phyloP scores from a whole-genome alignment of 345 rosid species.

The Trapa incisa region DNA sequence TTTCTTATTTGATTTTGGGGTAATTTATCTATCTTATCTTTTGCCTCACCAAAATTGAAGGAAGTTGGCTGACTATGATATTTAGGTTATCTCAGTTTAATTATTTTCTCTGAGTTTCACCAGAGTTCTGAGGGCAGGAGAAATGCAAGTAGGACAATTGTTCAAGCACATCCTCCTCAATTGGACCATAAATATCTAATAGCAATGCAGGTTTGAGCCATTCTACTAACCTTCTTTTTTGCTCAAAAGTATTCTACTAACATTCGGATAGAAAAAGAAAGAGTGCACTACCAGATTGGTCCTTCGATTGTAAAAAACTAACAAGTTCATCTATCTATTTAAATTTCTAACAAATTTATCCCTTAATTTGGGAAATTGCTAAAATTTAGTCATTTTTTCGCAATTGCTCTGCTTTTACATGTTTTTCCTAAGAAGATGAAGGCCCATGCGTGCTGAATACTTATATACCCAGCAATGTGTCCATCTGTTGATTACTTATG shows the following conservation, averaged over 20 bases:
- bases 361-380: too few species aligned
- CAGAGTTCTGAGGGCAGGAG: slow-evolving; percentile 79
- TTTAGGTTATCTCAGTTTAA: slow-evolving; percentile 1
- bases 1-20: slow-evolving; percentile 97
- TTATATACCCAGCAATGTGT: too few species aligned
- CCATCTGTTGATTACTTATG: neutral
- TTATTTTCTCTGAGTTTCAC: slow-evolving; percentile 1
- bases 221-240: slow-evolving; percentile 5
- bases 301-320: too few species aligned
- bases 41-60: slow-evolving; percentile 4
- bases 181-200: slow-evolving; percentile 81
- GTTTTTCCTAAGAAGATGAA: too few species aligned
- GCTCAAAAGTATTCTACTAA: neutral
- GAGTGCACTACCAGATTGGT: too few species aligned
- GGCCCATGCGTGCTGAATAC: too few species aligned
- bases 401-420: too few species aligned
- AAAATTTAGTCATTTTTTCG: too few species aligned
- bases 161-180: slow-evolving; percentile 80
- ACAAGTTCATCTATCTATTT: too few species aligned
- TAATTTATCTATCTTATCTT: slow-evolving; percentile 25
- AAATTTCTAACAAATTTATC: too few species aligned
- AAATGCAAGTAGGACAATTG: slow-evolving; percentile 87
- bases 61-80: neutral
- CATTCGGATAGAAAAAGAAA: too few species aligned
- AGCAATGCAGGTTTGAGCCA: slow-evolving; percentile 92